These are phyloP conservation scores for Ziziphus jujuba DNA, from an alignment of 306 rosid genomes.

Conservation along the genomic window DNA sequence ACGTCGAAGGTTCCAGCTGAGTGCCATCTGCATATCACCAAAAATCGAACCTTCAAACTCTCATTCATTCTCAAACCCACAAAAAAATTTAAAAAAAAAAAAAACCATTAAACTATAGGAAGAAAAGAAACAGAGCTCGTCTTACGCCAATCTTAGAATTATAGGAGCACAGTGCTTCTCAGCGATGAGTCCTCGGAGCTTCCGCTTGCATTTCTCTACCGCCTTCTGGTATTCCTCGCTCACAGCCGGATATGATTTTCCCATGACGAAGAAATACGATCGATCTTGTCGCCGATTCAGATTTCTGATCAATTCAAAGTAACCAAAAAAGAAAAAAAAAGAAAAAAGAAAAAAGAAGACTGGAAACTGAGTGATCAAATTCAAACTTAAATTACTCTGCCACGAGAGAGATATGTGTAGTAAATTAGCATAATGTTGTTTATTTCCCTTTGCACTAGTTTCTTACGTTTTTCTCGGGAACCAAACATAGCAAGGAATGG, in stretches of 20 bases:
- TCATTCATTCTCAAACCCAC: not conserved
- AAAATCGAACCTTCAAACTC: not conserved
- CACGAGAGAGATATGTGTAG: no score
- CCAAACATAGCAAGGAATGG: not conserved
- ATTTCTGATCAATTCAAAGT: not conserved
- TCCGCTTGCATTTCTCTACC: slow-evolving; percentile 54
- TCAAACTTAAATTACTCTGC: not conserved
- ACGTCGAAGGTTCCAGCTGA: slow-evolving; percentile 62
- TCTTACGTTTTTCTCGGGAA: not conserved
- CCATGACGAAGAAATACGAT: slow-evolving; percentile 2
- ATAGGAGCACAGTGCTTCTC: slow-evolving; percentile 66
- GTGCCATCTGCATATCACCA: slow-evolving; percentile 52
- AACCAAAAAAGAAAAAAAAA: no score
- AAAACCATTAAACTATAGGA: not conserved
- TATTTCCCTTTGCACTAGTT: not conserved
- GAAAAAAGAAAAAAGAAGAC: not conserved
- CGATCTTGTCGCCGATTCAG: not conserved
- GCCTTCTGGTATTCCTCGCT: slow-evolving; percentile 52
- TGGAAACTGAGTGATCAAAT: not conserved
- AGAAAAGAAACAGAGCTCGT: not conserved
- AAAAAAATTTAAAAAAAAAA: no score
- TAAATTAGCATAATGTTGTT: not conserved
- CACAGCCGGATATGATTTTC: slow-evolving; percentile 16
- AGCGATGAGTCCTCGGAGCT: slow-evolving; percentile 57
- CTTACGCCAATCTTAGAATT: slow-evolving; percentile 62